phyloP scores from a whole-genome alignment of 2,329 filamentous ascomycete genomes.

The Xylaria digitata region DNA sequence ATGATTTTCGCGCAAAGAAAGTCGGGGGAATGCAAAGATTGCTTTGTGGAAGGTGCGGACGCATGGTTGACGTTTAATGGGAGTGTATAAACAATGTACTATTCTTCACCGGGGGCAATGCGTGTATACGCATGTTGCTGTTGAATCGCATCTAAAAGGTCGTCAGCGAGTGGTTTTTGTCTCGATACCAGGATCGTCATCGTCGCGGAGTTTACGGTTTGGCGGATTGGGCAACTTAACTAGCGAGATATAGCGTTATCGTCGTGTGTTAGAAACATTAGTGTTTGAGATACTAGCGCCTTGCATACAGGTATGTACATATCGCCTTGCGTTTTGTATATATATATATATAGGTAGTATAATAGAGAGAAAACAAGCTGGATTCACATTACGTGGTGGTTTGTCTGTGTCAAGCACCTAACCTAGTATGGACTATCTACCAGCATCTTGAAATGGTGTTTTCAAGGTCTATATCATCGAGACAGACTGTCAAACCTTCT shows the following conservation, averaged over 20 bases:
- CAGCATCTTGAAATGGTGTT: too few relatives aligned
- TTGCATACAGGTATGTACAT: neutral
- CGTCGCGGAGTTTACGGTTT: neutral
- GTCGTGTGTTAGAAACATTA: neutral
- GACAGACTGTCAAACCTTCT: too few relatives aligned
- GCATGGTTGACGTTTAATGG: conserved; percentile 39
- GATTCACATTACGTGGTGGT: too few relatives aligned
- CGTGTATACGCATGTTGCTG: neutral
- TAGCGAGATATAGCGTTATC: neutral
- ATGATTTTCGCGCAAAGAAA: conserved; percentile 71
- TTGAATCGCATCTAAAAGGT: neutral
- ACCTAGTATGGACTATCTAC: too few relatives aligned
- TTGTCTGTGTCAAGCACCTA: too few relatives aligned
- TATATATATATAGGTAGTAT: too few relatives aligned
- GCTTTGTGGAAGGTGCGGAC: conserved; percentile 69
- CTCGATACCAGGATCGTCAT: neutral
- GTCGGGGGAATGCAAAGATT: conserved; percentile 65
- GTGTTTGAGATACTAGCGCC: neutral
- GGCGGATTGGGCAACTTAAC: neutral
- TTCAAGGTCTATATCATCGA: too few relatives aligned
- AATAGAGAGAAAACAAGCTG: too few relatives aligned
- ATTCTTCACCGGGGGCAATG: neutral
- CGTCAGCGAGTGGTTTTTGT: neutral
- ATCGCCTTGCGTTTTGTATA: too few relatives aligned
- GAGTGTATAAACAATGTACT: neutral